These are phyloP conservation scores for Globisporangium echinulatum DNA, from an alignment of 352 stramenopile genomes.

Conservation along the genomic window DNA sequence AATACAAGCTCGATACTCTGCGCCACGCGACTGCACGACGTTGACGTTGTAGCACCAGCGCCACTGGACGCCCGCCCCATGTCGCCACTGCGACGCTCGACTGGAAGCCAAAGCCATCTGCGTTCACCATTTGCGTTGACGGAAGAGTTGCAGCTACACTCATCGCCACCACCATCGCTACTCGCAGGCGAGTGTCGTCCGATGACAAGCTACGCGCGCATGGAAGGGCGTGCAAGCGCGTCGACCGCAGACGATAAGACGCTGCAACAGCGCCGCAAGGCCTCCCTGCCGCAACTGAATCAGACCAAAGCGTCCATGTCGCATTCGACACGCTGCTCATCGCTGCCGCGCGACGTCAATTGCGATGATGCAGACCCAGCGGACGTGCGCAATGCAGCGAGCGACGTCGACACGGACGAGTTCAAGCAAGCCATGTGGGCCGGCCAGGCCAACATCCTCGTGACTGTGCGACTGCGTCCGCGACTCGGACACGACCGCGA, in stretches of 20 bases:
- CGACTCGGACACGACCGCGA: conserved; percentile 69
- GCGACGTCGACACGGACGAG: conserved; percentile 44
- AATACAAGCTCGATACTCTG: too few relatives aligned
- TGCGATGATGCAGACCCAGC: not conserved
- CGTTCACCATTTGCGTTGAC: not conserved
- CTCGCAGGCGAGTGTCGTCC: conserved; percentile 7
- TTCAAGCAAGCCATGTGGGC: conserved; percentile 83
- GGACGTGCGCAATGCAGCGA: not conserved
- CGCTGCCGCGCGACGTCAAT: not conserved
- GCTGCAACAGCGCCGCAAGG: conserved; percentile 5
- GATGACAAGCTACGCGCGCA: conserved; percentile 23
- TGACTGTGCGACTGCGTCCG: conserved; percentile 84
- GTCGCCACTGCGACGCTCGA: conserved; percentile 12
- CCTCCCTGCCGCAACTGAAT: conserved; percentile 18
- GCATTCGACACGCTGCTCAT: conserved; percentile 3
- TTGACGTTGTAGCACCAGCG: too few relatives aligned
- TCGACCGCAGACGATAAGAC: conserved; percentile 4
- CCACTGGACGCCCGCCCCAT: conserved; percentile 1
- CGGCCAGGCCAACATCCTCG: conserved; percentile 84
- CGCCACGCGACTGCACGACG: too few relatives aligned
- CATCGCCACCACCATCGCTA: too few relatives aligned
- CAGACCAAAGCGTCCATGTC: conserved; percentile 14
- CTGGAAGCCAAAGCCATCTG: conserved; percentile 6
- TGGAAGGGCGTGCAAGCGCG: conserved; percentile 9
- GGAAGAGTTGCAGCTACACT: not conserved